Conservation (phyloP, 768 basidiomycete species). For the Lyophyllum semitale region DNA sequence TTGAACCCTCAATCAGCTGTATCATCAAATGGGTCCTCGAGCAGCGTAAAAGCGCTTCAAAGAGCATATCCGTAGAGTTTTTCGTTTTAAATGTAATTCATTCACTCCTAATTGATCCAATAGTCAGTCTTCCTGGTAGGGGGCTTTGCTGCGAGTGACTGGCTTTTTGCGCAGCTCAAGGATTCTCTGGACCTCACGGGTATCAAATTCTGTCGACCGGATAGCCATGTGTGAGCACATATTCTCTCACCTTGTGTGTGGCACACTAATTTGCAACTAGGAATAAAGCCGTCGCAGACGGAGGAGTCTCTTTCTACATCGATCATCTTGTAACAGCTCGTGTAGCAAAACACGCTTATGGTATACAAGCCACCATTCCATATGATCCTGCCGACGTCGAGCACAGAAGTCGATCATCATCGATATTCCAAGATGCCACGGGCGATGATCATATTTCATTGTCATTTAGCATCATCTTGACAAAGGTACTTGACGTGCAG, state of each 20-base stretch:
- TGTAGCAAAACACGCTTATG: slow-evolving; percentile 17
- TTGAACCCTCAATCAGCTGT: slow-evolving; percentile 17
- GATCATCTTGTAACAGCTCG: slow-evolving; percentile 19
- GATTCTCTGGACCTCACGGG: slow-evolving; percentile 30
- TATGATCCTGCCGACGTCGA: slow-evolving; percentile 8
- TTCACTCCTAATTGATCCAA: not conserved
- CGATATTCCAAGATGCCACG: not conserved
- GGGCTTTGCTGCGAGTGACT: slow-evolving; percentile 53
- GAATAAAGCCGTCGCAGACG: no score
- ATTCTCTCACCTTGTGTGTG: not conserved
- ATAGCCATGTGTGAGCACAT: slow-evolving; percentile 46
- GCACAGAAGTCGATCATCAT: slow-evolving; percentile 5
- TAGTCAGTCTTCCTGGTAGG: slow-evolving; percentile 51
- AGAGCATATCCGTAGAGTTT: not conserved
- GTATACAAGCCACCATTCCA: not conserved
- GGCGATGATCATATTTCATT: slow-evolving; percentile 11
- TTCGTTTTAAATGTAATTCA: not conserved
- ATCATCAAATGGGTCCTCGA: slow-evolving; percentile 13
- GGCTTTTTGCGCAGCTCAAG: slow-evolving; percentile 44
- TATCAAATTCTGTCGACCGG: no score
- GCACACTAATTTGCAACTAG: not conserved
- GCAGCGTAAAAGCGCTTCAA: slow-evolving; percentile 1
- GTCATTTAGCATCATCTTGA: slow-evolving; percentile 25
- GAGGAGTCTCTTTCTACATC: slow-evolving; percentile 17
- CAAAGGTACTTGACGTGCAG: slow-evolving; percentile 24